phyloP scores from a whole-genome alignment of 768 basidiomycete species.

The Boletus sensibilis region DNA sequence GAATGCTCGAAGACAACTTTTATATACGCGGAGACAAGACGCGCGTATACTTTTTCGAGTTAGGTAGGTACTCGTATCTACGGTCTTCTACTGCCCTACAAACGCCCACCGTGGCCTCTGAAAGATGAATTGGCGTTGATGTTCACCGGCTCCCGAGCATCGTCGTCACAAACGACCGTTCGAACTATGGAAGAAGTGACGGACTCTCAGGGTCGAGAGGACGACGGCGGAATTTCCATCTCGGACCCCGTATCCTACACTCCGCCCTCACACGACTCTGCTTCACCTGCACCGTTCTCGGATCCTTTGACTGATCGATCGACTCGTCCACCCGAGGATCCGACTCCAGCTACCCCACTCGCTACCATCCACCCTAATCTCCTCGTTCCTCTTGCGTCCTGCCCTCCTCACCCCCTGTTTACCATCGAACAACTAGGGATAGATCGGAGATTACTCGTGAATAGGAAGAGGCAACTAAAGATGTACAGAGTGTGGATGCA shows the following conservation, averaged over 20 bases:
- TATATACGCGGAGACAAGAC: slow-evolving; percentile 98
- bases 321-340: background rate
- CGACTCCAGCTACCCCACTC: background rate
- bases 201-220: slow-evolving; percentile 29
- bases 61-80: slow-evolving; percentile 47
- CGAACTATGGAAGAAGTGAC: slow-evolving; percentile 35
- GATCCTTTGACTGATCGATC: background rate
- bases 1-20: slow-evolving; percentile 90
- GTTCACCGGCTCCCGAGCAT: slow-evolving; percentile 63
- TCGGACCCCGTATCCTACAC: slow-evolving; percentile 8
- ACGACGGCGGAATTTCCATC: slow-evolving; percentile 7
- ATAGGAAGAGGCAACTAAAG: slow-evolving; percentile 90
- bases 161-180: slow-evolving; percentile 33
- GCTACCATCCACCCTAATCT: slow-evolving; percentile 39
- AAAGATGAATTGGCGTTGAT: slow-evolving; percentile 77
- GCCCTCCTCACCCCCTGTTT: slow-evolving; percentile 63
- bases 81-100: background rate
- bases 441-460: slow-evolving; percentile 87
- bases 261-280: slow-evolving; percentile 4
- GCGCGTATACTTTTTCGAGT: slow-evolving; percentile 93
- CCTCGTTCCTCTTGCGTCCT: slow-evolving; percentile 21
- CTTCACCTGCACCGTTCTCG: background rate
- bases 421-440: slow-evolving; percentile 81
- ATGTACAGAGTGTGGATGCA: slow-evolving; percentile 99
- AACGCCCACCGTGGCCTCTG: background rate